Evolutionary conservation across 2,329 filamentous ascomycete species (phyloP), one percentile per base, ranked within the genome.

Genomic region (Rutstroemia sp.): DNA sequence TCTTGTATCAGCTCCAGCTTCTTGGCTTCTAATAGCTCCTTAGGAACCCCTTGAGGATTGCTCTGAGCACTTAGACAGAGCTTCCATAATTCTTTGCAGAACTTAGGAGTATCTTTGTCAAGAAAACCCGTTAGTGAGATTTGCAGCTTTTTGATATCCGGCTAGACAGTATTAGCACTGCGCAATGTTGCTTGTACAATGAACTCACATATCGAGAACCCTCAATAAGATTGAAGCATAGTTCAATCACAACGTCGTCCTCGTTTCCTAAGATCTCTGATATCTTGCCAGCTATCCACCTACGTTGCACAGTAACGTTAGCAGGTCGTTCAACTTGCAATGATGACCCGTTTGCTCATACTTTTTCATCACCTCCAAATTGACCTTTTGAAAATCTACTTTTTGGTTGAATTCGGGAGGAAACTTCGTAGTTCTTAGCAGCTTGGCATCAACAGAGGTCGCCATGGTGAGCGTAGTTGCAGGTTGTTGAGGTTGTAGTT

Each of bases 351-450:
- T n/a, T 52, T 52, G 39, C 59, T 74, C 85, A 68, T 70, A 95
- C 89, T 94, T 95, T 80, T 96, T 96, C 84, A 99, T 95, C 56
- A 99, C 89, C 72, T 95, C 90, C 51, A 96, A 78, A 70, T 99
- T 96, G 72, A 99, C 91, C 76, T 97, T 97, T 65, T 86, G 83
- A 83, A 95, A 96, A 76, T 99, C 92, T 62, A 99, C 94, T 76
- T 96, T 96, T 70, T 89, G 85, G 69, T 82, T 92, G 75, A 97
- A 99, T 69, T 96, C 91, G 7, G 86, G 80, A 47, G 94, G 94
- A 62, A 96, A 97, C 69, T 95, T 96, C 56, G 92, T 97, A 72
- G 86, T 86, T 78, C 87, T 89, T 56, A 96, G 76, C 67, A 95
- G 82, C 77, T 95, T 95, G 63, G 88, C 86, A 73, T 96, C 92